Conservation (phyloP, 805 yeast genomes). For the Ogataea pini region DNA sequence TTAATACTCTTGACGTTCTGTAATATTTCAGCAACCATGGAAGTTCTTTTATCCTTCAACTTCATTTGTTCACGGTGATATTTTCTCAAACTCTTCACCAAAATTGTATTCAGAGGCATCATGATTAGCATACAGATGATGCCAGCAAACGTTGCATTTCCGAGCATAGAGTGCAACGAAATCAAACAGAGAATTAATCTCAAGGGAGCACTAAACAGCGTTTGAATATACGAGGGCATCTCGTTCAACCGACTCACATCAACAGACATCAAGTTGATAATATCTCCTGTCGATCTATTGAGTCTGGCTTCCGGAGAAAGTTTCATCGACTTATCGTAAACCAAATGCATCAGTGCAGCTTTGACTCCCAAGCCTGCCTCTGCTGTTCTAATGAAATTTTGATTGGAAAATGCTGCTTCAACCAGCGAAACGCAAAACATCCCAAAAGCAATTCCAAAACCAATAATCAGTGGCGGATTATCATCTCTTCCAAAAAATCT, state of each 20-base stretch:
- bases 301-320: slow-evolving; percentile 68
- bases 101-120: slow-evolving; percentile 55
- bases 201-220: slow-evolving; percentile 59
- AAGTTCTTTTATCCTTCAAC: slow-evolving; percentile 60
- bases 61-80: slow-evolving; percentile 59
- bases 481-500: slow-evolving; percentile 39
- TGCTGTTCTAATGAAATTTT: slow-evolving; percentile 58
- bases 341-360: slow-evolving; percentile 63
- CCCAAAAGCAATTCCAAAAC: slow-evolving; percentile 59
- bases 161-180: slow-evolving; percentile 57
- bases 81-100: slow-evolving; percentile 47
- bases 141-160: slow-evolving; percentile 61
- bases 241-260: slow-evolving; percentile 70
- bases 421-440: slow-evolving; percentile 64
- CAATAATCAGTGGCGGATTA: slow-evolving; percentile 53
- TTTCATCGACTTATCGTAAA: slow-evolving; percentile 68
- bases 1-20: slow-evolving; percentile 64
- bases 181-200: slow-evolving; percentile 52
- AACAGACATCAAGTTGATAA: slow-evolving; percentile 74
- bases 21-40: slow-evolving; percentile 58
- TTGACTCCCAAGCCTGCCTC: slow-evolving; percentile 66
- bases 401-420: slow-evolving; percentile 66
- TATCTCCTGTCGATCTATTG: slow-evolving; percentile 70
- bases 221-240: slow-evolving; percentile 53
- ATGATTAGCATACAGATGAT: slow-evolving; percentile 51